Base-by-base conservation (phyloP, 768 basidiomycete genomes). In the Imleria badia region DNA sequence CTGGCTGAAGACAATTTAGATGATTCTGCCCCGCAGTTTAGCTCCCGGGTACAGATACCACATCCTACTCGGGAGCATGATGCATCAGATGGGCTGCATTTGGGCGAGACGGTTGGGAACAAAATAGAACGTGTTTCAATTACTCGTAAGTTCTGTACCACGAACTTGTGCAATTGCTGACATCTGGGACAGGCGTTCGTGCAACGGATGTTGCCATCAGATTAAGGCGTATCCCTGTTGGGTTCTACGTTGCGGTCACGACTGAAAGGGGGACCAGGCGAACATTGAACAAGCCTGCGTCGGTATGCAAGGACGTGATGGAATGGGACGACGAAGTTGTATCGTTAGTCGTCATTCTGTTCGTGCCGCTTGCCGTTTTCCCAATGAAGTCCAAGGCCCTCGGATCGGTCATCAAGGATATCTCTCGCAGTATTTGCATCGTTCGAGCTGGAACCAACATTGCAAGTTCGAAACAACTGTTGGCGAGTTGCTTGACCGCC, bases 381-480 rank as follows among this genome's bases (percentile, higher is more conserved):
- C 10, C 7, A 45, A 40, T 19, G 48, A 7, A 6, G 20, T 31
- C 3, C 15, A 56, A 51, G 58, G 10, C 30, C 57, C 6, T 35
- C 33, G 1, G 22, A 56, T 22, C 3, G 11, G 19, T 36, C 34
- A 41, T 33, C 15, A 4, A 42, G 17, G 30, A 19, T 55, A 26
- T 19, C 7, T 3, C 17, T 59, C 42, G 35, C 41, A 3, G 19
- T 57, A 3, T 12, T 26, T 31, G 58, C 58, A 12, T 57, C 58
- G 7, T 59, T 48, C 19, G 55, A 59, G 13, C 11, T 52, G n/a
- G 46, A 31, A 12, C 36, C 50, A 9, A 57, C 35, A 31, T 29
- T 22, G 22, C 22, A 19, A 12, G 34, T 45, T 48, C 10, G 30
- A 56, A 41, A 48, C 5, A 1, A 31, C 22, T 10, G 36, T 52